phyloP scores from a whole-genome alignment of 2,329 filamentous ascomycete genomes.

The Aspergillus sergii region DNA sequence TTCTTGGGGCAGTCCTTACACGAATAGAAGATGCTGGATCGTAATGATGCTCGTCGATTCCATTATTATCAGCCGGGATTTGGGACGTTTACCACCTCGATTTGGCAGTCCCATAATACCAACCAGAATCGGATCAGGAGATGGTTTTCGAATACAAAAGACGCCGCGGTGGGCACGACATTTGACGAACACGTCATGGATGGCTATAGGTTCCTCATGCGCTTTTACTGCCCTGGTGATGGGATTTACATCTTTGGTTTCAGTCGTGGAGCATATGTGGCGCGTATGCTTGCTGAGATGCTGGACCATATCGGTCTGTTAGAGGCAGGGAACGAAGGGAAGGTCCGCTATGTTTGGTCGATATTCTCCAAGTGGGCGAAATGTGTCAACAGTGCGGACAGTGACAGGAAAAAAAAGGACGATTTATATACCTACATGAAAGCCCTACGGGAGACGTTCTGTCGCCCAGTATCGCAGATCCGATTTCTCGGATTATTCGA shows the following conservation, averaged over 20 bases:
- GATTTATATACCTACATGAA: no score
- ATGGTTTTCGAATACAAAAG: background rate
- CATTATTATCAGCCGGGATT: conserved; percentile 6
- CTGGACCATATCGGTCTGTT: conserved; percentile 74
- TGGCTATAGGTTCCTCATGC: conserved; percentile 74
- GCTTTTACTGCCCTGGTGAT: conserved; percentile 55
- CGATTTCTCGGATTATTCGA: background rate
- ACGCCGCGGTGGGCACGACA: conserved; percentile 66
- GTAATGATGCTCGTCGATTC: background rate
- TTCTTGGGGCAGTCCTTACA: background rate
- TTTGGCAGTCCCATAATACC: no score
- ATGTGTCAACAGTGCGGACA: conserved; percentile 2
- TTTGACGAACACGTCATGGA: conserved; percentile 78
- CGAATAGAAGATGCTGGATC: conserved; percentile 6
- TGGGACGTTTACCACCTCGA: background rate
- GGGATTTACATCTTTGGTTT: conserved; percentile 70
- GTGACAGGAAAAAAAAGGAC: no score
- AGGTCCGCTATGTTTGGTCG: conserved; percentile 74
- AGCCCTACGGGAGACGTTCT: no score
- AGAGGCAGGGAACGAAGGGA: conserved; percentile 76
- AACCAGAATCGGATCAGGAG: no score
- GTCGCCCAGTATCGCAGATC: no score
- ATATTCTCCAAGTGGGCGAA: conserved; percentile 65
- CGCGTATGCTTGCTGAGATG: conserved; percentile 75
- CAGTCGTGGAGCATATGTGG: conserved; percentile 69